Evolutionary conservation across 2,329 filamentous ascomycete species (phyloP).

Genomic region (Pezicula rhizophila): DNA sequence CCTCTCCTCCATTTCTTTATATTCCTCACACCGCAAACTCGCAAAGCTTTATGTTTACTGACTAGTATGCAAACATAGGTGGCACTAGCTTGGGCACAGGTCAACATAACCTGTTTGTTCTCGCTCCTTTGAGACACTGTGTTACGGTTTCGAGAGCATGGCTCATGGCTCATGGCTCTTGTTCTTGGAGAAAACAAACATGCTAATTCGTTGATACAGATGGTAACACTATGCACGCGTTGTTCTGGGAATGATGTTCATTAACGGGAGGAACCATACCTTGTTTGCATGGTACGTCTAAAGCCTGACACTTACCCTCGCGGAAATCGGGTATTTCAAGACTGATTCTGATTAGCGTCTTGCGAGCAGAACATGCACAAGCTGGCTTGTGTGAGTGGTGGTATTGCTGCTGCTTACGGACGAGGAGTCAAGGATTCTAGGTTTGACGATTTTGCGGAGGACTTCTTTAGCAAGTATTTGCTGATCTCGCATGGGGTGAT

Average conservation of each 20-base stretch:
- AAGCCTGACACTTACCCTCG: background rate
- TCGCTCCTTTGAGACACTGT: too few species aligned
- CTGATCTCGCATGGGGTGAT: constrained; percentile 38
- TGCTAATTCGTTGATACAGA: constrained; percentile 17
- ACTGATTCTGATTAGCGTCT: background rate
- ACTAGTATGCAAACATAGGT: constrained; percentile 21
- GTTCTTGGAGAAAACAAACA: too few species aligned
- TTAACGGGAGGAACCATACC: constrained; percentile 60
- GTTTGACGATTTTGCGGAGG: constrained; percentile 47
- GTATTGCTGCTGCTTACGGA: constrained; percentile 64
- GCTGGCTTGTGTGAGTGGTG: constrained; percentile 62
- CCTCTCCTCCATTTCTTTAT: too few species aligned
- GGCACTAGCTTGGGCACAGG: constrained; percentile 59
- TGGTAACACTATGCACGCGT: constrained; percentile 60
- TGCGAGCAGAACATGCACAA: constrained; percentile 60
- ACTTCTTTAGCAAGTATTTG: constrained; percentile 42
- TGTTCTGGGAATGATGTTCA: constrained; percentile 66
- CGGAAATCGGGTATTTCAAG: background rate
- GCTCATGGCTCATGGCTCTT: too few species aligned
- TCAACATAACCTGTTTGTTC: too few species aligned
- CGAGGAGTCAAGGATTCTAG: constrained; percentile 59
- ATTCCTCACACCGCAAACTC: too few species aligned
- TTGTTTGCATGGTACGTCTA: constrained; percentile 23
- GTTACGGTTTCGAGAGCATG: too few species aligned
- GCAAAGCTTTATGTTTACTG: background rate